phyloP scores from a whole-genome alignment of 192 early-diverging fungal genomes.

The Entomortierella parvispora region DNA sequence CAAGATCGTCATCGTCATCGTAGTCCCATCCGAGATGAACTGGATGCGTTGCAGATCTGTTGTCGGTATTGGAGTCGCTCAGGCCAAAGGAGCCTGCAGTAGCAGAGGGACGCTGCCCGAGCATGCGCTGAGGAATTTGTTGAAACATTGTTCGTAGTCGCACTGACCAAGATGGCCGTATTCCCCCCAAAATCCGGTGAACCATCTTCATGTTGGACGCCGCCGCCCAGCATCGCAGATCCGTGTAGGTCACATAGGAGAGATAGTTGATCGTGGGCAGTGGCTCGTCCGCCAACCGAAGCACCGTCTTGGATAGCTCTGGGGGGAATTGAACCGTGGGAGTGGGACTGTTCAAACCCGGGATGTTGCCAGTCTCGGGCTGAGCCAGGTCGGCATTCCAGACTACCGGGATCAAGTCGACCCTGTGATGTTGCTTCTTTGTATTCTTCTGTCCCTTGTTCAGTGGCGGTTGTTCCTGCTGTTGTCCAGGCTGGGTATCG shows the following conservation, averaged over 20 bases:
- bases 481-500: background rate
- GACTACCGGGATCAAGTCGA: slow-evolving; percentile 27
- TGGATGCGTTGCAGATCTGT: background rate
- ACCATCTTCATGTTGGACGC: slow-evolving; percentile 35
- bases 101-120: slow-evolving; percentile 9
- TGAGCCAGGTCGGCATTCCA: slow-evolving; percentile 23
- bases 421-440: slow-evolving; percentile 1
- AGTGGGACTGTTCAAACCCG: slow-evolving; percentile 25
- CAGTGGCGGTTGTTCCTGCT: background rate
- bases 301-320: slow-evolving; percentile 27
- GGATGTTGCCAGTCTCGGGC: slow-evolving; percentile 20
- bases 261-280: slow-evolving; percentile 34
- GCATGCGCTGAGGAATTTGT: slow-evolving; percentile 15
- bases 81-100: background rate
- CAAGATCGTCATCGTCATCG: slow-evolving; percentile 19
- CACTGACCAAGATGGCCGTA: slow-evolving; percentile 23
- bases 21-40: slow-evolving; percentile 16
- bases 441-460: too few species aligned
- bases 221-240: slow-evolving; percentile 35
- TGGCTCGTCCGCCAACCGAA: slow-evolving; percentile 30
- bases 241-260: slow-evolving; percentile 31
- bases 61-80: background rate
- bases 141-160: slow-evolving; percentile 21
- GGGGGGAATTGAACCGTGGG: slow-evolving; percentile 19
- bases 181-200: slow-evolving; percentile 30